A percentile compares a stretch with the other conserved stretches of the same genome.
These are phyloP conservation scores for Beauveria sp. DNA, from an alignment of 2,329 filamentous ascomycete species.

Conservation along the genomic window DNA sequence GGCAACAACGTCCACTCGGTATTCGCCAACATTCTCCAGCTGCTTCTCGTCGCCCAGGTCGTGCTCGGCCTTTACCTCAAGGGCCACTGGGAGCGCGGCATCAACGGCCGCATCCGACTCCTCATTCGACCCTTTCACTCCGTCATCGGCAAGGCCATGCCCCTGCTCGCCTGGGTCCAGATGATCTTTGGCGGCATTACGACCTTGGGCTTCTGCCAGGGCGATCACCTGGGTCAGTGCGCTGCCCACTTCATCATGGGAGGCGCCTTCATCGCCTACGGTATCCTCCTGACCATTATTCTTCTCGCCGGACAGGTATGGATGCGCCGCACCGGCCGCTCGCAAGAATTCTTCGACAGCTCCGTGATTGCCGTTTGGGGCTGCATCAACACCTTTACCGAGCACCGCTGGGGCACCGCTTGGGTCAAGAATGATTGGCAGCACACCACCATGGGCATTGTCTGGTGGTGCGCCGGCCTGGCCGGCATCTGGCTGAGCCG, in stretches of 20 bases:
- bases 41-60: conserved; percentile 70
- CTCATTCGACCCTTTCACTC: conserved; percentile 68
- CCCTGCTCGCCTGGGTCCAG: conserved; percentile 81
- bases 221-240: conserved; percentile 86
- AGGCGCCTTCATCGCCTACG: conserved; percentile 90
- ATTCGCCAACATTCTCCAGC: conserved; percentile 75
- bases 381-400: conserved; percentile 95
- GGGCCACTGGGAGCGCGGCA: conserved; percentile 77
- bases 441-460: conserved; percentile 98
- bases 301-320: conserved; percentile 83
- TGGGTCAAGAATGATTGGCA: conserved; percentile 96
- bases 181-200: conserved; percentile 96
- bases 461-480: conserved; percentile 95
- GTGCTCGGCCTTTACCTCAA: conserved; percentile 79
- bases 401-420: conserved; percentile 82
- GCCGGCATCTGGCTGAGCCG: conserved; percentile 87
- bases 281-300: conserved; percentile 76
- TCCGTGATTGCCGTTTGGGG: conserved; percentile 89
- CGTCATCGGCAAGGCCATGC: conserved; percentile 79
- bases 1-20: conserved; percentile 67
- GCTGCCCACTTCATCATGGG: conserved; percentile 98
- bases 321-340: conserved; percentile 73
- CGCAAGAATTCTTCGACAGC: conserved; percentile 96
- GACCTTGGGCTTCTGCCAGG: conserved; percentile 83
- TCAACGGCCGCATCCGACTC: conserved; percentile 70